phyloP scores from a whole-genome alignment of 345 rosid species.

The Sisymbrium irio region DNA sequence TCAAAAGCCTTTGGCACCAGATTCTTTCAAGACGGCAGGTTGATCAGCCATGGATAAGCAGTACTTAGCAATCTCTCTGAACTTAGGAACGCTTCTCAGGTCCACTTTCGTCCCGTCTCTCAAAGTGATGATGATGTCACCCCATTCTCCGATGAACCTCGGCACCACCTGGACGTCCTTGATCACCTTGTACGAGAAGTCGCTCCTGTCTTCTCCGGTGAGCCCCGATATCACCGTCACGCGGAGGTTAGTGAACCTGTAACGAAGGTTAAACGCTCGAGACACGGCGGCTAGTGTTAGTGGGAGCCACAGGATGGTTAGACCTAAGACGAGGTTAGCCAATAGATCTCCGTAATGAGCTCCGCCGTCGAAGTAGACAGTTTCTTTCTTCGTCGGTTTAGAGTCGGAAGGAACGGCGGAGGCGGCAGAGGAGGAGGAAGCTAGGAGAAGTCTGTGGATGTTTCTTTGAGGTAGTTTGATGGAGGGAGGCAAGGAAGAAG shows the following conservation, averaged over 20 bases:
- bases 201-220: slow-evolving; percentile 80
- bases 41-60: slow-evolving; percentile 73
- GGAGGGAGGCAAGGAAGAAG: slow-evolving; percentile 29
- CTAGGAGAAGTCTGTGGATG: slow-evolving; percentile 24
- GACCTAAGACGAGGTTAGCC: slow-evolving; percentile 76
- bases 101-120: slow-evolving; percentile 81
- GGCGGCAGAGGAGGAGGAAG: slow-evolving; percentile 28
- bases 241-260: slow-evolving; percentile 89
- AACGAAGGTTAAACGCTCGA: slow-evolving; percentile 72
- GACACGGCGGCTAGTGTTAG: slow-evolving; percentile 88
- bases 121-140: slow-evolving; percentile 76
- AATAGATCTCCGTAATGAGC: slow-evolving; percentile 92
- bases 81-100: slow-evolving; percentile 83
- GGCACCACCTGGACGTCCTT: slow-evolving; percentile 94
- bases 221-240: slow-evolving; percentile 90
- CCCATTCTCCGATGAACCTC: slow-evolving; percentile 91
- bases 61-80: slow-evolving; percentile 81
- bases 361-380: slow-evolving; percentile 81
- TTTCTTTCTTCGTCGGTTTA: slow-evolving; percentile 53
- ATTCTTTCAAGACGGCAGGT: slow-evolving; percentile 52
- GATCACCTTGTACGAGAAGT: slow-evolving; percentile 85
- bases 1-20: slow-evolving; percentile 52
- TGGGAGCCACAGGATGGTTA: slow-evolving; percentile 89
- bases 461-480: slow-evolving; percentile 46
- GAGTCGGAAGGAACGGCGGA: slow-evolving; percentile 20